Base-by-base conservation (phyloP, 2,329 filamentous ascomycete genomes). In the Fusarium coicis region DNA sequence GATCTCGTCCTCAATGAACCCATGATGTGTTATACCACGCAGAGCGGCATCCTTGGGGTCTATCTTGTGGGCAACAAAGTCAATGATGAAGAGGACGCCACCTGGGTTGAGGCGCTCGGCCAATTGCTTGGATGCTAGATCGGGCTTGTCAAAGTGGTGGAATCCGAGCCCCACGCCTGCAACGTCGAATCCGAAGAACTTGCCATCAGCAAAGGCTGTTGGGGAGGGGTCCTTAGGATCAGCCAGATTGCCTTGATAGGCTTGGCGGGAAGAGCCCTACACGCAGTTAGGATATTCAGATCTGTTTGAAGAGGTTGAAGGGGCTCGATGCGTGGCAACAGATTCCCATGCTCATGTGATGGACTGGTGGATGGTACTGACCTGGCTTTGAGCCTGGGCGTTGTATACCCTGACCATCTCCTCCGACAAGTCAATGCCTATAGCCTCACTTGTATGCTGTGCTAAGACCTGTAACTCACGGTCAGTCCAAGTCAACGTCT, bases 391-490 rank as follows among this genome's bases (percentile, higher is more conserved):
- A 26, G 89, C 90, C 32, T 87, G 85, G 16, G 83, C 81, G 78
- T 94, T 95, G 83, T 92, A 95, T 11, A 86, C 84, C 1, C 84
- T 83, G 10, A 93, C 87, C 93, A 95, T 95, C 68, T 89, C 89
- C 70, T 90, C 86, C 1, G 92, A 92, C 63, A 94, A 82, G 78
- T 95, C 93, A 49, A 95, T 86, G 46, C 92, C 93, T 21, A 91
- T 82, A 53, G 89, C 89, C 72, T 91, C 86, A 2, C 88, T 90
- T 6, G 79, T 66, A 49, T 74, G 52, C 19, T 68, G 59, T 28
- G 67, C 65, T 43, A 80, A 43, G 26, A 74, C 72, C 79, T 80
- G 32, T 21, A 47, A 39, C 47, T 39, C 32, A 37, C 46, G 37
- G 34, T 68, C 28, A 70, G 58, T 49, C 54, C 34, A 19, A 26